A percentile compares a stretch with the other conserved stretches of the same genome.
phyloP scores from a whole-genome alignment of 2,329 filamentous ascomycete genomes.

The Trichoderma citrinoviride region DNA sequence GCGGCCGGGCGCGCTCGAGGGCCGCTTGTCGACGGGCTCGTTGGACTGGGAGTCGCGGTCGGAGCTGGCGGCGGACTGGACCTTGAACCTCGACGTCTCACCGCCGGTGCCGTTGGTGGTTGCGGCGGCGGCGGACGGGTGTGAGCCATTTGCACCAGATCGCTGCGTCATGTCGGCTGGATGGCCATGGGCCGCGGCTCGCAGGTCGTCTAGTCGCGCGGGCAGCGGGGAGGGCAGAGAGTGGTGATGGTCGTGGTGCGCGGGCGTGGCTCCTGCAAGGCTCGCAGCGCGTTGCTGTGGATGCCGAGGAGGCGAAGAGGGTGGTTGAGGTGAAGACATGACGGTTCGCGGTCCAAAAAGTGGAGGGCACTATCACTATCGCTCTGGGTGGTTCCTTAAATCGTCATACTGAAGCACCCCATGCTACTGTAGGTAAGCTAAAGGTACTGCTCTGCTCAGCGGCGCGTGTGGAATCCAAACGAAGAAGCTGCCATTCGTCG shows the following conservation, averaged over 20 bases:
- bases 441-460: not conserved
- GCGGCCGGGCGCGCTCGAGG: slow-evolving; percentile 47
- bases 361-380: slow-evolving; percentile 13
- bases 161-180: slow-evolving; percentile 34
- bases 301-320: slow-evolving; percentile 20
- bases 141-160: slow-evolving; percentile 35
- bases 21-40: slow-evolving; percentile 39
- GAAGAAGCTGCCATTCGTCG: not conserved
- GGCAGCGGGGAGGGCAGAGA: slow-evolving; percentile 27
- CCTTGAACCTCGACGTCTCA: slow-evolving; percentile 32
- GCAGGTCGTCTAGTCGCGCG: slow-evolving; percentile 27
- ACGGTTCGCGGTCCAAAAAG: slow-evolving; percentile 19
- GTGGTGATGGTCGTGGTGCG: slow-evolving; percentile 5
- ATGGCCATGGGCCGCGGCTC: slow-evolving; percentile 27
- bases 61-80: slow-evolving; percentile 31
- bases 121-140: slow-evolving; percentile 31
- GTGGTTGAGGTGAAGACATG: slow-evolving; percentile 21
- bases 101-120: slow-evolving; percentile 29
- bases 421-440: too few species aligned
- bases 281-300: slow-evolving; percentile 27
- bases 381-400: slow-evolving; percentile 3
- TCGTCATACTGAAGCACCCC: slow-evolving; percentile 19
- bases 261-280: slow-evolving; percentile 28
- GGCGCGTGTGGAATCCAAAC: not conserved
- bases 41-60: slow-evolving; percentile 32